A percentile compares a stretch with the other conserved stretches of the same genome.
Conservation (phyloP, 2,329 filamentous ascomycete genomes). For the Diaporthe destruens region DNA sequence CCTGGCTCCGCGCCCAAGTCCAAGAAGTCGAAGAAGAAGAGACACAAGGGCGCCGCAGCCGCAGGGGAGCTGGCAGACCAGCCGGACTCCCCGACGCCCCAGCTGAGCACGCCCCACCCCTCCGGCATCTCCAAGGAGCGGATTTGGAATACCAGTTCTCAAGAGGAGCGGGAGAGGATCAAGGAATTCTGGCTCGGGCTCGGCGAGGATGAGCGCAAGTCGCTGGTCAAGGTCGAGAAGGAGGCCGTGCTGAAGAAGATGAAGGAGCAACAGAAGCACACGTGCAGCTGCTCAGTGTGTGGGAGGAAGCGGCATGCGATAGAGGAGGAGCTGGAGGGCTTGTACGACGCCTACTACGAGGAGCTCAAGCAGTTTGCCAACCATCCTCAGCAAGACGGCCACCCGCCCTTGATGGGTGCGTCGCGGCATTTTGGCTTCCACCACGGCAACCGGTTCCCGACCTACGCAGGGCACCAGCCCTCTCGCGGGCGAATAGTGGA, state of each 20-base stretch:
- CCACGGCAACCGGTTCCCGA: slow-evolving; percentile 51
- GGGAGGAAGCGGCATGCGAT: slow-evolving; percentile 96
- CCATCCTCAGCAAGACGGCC: slow-evolving; percentile 74
- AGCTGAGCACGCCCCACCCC: slow-evolving; percentile 50
- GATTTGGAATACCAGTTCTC: slow-evolving; percentile 97
- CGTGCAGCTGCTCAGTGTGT: slow-evolving; percentile 97
- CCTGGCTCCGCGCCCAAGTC: slow-evolving; percentile 54
- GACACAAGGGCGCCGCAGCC: slow-evolving; percentile 64
- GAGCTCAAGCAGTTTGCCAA: slow-evolving; percentile 98
- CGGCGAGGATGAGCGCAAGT: slow-evolving; percentile 94
- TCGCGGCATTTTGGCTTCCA: slow-evolving; percentile 72
- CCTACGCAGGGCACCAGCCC: slow-evolving; percentile 76
- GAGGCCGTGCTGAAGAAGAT: slow-evolving; percentile 98
- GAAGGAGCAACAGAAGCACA: slow-evolving; percentile 99
- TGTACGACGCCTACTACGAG: slow-evolving; percentile 98
- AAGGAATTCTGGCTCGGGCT: slow-evolving; percentile 98
- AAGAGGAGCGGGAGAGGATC: slow-evolving; percentile 95
- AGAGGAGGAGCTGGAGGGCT: slow-evolving; percentile 95
- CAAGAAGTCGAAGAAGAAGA: slow-evolving; percentile 78
- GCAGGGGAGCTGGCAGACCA: slow-evolving; percentile 46
- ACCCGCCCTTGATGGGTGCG: slow-evolving; percentile 77
- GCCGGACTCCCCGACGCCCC: slow-evolving; percentile 48
- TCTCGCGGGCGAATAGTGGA: slow-evolving; percentile 81
- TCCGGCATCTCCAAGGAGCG: slow-evolving; percentile 77
- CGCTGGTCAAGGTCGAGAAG: slow-evolving; percentile 97